Base-by-base conservation (phyloP, 2,329 filamentous ascomycete genomes). In the Orbilia quercus region DNA sequence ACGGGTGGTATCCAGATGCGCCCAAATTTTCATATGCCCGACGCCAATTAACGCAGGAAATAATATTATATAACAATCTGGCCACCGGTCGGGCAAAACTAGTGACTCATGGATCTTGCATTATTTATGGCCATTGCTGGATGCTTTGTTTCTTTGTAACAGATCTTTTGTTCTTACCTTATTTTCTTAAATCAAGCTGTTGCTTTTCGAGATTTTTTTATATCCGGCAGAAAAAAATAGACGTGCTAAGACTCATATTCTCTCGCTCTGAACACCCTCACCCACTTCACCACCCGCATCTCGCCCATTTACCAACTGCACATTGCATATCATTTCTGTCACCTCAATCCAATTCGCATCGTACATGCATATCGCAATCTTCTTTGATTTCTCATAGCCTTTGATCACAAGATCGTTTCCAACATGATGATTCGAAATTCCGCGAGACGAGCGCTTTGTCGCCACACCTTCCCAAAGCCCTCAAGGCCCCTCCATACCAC, bases 401-500 rank as follows among this genome's bases (percentile, higher is more conserved):
- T 28, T 14, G 18, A 7, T 18, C 45, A 36, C 25, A 18, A 31
- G 9, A 31, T 9, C 28, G 4, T 51, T 44, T 25, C 34, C 18
- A 18, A 42, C 44, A 55, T 22, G 20, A 73, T 73, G 69, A 66
- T 73, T 57, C 69, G 69, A 60, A 73, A 66, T 60, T 66, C 69
- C 25, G 69, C 69, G 69, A 73, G 60, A 42, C 54, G 55, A 42
- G 67, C 67, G 67, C 47, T 73, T 40, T 66, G 60, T 73, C 69
- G 69, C 69, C 54, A 66, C 48, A 40, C 69, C 36, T 62, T 74
- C 54, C 58, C 65, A 53, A 76, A 67, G 64, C 64, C 57, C 59
- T 50, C 67, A 45, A 77, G 67, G 44, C 73, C 74, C 73, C 76
- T 77, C 77, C 82, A 83, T 38, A 80, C 82, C 40, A 81, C 83